A percentile compares a stretch with the other conserved stretches of the same genome.
Conservation (phyloP, 208 protist species). For the Acanthamoeba lenticulata region DNA sequence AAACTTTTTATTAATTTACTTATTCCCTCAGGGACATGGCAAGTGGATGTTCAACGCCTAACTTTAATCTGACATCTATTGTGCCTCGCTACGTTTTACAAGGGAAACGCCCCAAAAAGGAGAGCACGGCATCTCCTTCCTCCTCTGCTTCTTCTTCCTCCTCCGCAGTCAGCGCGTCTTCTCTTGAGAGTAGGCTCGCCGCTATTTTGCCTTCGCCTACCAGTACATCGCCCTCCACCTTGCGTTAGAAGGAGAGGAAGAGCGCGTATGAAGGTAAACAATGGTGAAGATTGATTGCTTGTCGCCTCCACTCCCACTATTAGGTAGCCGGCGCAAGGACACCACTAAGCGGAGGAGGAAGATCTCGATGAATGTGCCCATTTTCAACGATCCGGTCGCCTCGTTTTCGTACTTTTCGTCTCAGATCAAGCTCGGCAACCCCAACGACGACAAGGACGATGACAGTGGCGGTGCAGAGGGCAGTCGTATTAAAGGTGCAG, state of each 20-base stretch:
- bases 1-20: background rate
- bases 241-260: no score
- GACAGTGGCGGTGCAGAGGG: background rate
- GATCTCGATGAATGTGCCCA: slow-evolving; percentile 65
- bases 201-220: background rate
- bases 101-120: slow-evolving; percentile 39
- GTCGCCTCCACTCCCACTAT: background rate
- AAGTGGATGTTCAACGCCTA: slow-evolving; percentile 17
- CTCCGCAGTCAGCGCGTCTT: background rate
- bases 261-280: no score
- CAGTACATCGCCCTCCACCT: background rate
- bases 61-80: background rate
- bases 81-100: slow-evolving; percentile 59
- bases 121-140: background rate
- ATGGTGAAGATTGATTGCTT: no score
- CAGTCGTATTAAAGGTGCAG: no score
- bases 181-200: background rate
- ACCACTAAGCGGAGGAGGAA: slow-evolving; percentile 39
- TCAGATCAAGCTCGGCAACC: slow-evolving; percentile 32
- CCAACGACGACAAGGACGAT: background rate
- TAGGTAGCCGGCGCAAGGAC: background rate
- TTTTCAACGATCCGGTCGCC: slow-evolving; percentile 60
- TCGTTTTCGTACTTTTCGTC: slow-evolving; percentile 60
- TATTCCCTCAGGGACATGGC: slow-evolving; percentile 3
- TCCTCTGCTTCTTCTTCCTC: background rate